Conservation (phyloP, 805 yeast genomes). For the Pichia ethanolica region DNA sequence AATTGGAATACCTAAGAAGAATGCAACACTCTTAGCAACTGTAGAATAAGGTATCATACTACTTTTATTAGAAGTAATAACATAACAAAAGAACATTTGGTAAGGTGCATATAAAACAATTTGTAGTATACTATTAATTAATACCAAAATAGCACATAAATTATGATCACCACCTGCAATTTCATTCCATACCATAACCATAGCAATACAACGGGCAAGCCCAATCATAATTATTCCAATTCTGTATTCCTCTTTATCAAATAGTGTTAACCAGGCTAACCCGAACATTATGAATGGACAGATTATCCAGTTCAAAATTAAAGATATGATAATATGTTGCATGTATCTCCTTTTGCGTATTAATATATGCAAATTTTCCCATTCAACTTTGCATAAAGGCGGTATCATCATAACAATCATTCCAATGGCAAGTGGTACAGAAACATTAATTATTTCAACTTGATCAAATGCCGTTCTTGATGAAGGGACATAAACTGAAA, state of each 20-base stretch:
- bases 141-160: conserved; percentile 46
- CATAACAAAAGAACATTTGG: conserved; percentile 39
- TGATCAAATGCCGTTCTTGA: conserved; percentile 31
- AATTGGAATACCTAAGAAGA: conserved; percentile 49
- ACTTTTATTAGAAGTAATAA: conserved; percentile 27
- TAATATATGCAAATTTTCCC: conserved; percentile 36
- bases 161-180: conserved; percentile 45
- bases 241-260: conserved; percentile 41
- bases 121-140: conserved; percentile 44
- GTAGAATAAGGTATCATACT: conserved; percentile 25
- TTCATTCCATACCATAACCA: conserved; percentile 54
- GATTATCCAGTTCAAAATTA: conserved; percentile 46
- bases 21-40: conserved; percentile 43
- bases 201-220: conserved; percentile 53
- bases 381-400: conserved; percentile 45
- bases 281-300: conserved; percentile 53
- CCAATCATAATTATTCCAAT: conserved; percentile 55
- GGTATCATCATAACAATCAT: conserved; percentile 52
- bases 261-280: conserved; percentile 44
- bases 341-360: conserved; percentile 14
- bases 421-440: conserved; percentile 43
- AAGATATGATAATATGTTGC: conserved; percentile 31
- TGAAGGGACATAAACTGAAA: conserved; percentile 36
- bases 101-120: conserved; percentile 47
- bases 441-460: conserved; percentile 31